phyloP scores from a whole-genome alignment of 2,329 filamentous ascomycete genomes.

The Fusarium pseudograminearum region DNA sequence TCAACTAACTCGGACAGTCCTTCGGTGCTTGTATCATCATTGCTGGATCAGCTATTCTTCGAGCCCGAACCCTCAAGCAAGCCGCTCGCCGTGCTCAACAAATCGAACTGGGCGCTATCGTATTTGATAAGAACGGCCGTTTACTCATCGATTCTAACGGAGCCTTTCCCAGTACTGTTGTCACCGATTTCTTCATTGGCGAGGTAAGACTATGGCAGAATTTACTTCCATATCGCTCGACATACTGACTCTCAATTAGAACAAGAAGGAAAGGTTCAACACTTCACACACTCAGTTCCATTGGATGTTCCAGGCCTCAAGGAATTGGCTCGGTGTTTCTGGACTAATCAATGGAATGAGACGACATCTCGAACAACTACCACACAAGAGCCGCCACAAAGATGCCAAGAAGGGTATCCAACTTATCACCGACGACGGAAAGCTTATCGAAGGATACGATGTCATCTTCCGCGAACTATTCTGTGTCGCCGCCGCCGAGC shows the following conservation, averaged over 20 bases:
- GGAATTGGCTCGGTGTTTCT: conserved; percentile 78
- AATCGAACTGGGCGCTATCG: conserved; percentile 68
- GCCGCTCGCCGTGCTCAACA: conserved; percentile 71
- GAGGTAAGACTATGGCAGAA: conserved; percentile 56
- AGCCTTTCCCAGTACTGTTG: conserved; percentile 76
- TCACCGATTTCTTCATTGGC: conserved; percentile 81
- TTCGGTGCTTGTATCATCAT: conserved; percentile 70
- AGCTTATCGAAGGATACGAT: conserved; percentile 76
- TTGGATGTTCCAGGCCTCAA: conserved; percentile 86
- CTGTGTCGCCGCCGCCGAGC: conserved; percentile 78
- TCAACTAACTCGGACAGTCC: conserved; percentile 59
- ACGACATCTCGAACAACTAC: conserved; percentile 69
- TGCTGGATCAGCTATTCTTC: conserved; percentile 66
- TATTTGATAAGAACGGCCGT: conserved; percentile 76
- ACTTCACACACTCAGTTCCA: conserved; percentile 83
- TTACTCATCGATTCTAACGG: conserved; percentile 79
- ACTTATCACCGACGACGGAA: conserved; percentile 65
- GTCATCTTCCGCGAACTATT: conserved; percentile 85
- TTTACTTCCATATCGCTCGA: too few relatives aligned
- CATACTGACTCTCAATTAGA: conserved; percentile 27
- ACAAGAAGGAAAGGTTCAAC: conserved; percentile 77
- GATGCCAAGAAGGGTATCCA: conserved; percentile 50
- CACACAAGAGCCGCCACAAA: conserved; percentile 42
- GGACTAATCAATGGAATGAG: conserved; percentile 79
- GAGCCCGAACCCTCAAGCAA: conserved; percentile 63